A percentile compares a stretch with the other conserved stretches of the same genome.
These are phyloP conservation scores for Monosporascus sp. DNA, from an alignment of 2,329 filamentous ascomycete genomes.

Conservation along the genomic window DNA sequence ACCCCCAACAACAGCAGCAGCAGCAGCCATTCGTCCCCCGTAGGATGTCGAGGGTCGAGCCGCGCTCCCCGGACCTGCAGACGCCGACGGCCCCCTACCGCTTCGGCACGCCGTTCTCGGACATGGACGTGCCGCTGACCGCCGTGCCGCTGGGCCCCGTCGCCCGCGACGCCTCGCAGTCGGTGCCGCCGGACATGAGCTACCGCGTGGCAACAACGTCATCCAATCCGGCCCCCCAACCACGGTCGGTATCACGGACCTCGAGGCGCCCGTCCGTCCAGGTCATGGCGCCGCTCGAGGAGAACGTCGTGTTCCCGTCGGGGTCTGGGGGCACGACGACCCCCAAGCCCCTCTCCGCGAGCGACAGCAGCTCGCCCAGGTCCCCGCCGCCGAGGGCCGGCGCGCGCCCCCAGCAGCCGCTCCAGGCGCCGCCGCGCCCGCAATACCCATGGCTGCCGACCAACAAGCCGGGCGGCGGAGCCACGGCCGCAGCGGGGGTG, in stretches of 20 bases:
- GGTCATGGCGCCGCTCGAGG: slow-evolving; percentile 64
- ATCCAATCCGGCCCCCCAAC: slow-evolving; percentile 16
- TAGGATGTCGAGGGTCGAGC: slow-evolving; percentile 46
- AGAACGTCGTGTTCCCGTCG: slow-evolving; percentile 46
- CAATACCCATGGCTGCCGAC: slow-evolving; percentile 54
- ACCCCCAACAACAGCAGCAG: slow-evolving; percentile 13
- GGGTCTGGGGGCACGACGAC: slow-evolving; percentile 28
- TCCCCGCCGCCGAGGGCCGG: slow-evolving; percentile 29
- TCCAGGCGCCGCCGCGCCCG: slow-evolving; percentile 49
- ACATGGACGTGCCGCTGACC: slow-evolving; percentile 83
- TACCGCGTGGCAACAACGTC: slow-evolving; percentile 44
- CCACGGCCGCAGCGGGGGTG: slow-evolving; percentile 20
- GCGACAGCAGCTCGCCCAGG: slow-evolving; percentile 25
- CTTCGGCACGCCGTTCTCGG: slow-evolving; percentile 82
- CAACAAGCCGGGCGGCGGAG: slow-evolving; percentile 23
- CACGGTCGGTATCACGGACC: slow-evolving; percentile 49
- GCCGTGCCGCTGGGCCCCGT: slow-evolving; percentile 67
- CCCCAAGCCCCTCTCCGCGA: slow-evolving; percentile 30
- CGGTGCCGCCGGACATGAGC: slow-evolving; percentile 89
- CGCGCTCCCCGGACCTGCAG: slow-evolving; percentile 51
- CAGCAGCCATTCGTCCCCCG: slow-evolving; percentile 41
- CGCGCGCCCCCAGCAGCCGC: slow-evolving; percentile 32
- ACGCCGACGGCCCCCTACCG: slow-evolving; percentile 63
- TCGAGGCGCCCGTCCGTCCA: slow-evolving; percentile 65
- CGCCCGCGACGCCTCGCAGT: slow-evolving; percentile 76